Conservation (phyloP, 345 rosid species). For the Diplotaxis tenuifolia region DNA sequence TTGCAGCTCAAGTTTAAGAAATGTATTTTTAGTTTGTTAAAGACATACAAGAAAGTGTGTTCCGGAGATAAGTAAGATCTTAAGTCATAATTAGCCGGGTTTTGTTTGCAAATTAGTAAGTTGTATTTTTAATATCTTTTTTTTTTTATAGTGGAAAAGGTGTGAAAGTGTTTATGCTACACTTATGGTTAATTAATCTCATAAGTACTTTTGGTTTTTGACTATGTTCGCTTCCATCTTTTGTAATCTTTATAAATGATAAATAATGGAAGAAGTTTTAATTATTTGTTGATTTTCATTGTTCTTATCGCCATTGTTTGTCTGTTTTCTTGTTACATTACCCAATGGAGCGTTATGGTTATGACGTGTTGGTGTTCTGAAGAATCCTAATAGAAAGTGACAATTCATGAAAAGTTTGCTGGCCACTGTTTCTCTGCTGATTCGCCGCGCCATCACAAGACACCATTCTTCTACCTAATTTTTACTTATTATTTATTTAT, state of each 20-base stretch:
- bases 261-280: background rate
- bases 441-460: constrained; percentile 27
- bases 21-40: constrained; percentile 6
- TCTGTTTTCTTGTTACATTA: background rate
- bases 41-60: constrained; percentile 27
- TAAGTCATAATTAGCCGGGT: constrained; percentile 30
- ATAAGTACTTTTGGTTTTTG: background rate
- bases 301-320: constrained; percentile 10
- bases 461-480: background rate
- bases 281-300: background rate
- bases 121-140: background rate
- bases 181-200: background rate
- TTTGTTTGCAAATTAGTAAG: constrained; percentile 28
- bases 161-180: background rate
- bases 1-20: constrained; percentile 60
- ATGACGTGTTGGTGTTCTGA: constrained; percentile 23
- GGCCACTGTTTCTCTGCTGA: constrained; percentile 30
- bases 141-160: background rate
- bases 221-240: background rate
- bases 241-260: background rate
- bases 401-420: constrained; percentile 15
- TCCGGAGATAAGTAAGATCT: constrained; percentile 32
- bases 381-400: constrained; percentile 25
- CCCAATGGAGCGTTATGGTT: constrained; percentile 16
- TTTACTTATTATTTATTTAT: background rate